Conservation (phyloP, 495 filamentous ascomycete species). For the Penicillium malachiteum region DNA sequence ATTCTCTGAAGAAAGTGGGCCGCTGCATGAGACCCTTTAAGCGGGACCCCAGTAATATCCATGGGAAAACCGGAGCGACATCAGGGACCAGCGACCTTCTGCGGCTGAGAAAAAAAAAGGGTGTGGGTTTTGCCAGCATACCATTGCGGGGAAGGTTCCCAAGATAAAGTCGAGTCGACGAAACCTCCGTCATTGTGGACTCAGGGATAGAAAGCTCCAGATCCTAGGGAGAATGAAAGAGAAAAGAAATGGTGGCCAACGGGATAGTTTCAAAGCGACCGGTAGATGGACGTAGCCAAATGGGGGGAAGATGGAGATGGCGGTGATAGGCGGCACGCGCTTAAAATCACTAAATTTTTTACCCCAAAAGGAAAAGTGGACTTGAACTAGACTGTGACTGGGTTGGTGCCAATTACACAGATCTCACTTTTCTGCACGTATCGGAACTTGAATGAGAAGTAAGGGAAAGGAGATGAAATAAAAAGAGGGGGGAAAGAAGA, state of each 20-base stretch:
- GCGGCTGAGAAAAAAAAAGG: conserved; percentile 24
- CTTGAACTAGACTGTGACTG: neutral
- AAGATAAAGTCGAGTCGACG: conserved; percentile 90
- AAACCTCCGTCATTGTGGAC: conserved; percentile 64
- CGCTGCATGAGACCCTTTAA: neutral
- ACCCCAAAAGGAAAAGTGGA: neutral
- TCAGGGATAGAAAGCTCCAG: conserved; percentile 5
- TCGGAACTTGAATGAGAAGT: neutral
- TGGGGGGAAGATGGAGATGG: conserved; percentile 9
- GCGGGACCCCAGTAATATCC: conserved; percentile 12
- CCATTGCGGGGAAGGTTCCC: conserved; percentile 96
- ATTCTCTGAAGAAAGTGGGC: conserved; percentile 3
- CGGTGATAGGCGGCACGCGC: conserved; percentile 4
- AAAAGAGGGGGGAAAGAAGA: conserved; percentile 15
- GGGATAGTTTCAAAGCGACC: conserved; percentile 5
- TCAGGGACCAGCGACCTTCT: conserved; percentile 8
- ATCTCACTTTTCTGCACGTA: conserved; percentile 8
- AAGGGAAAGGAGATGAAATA: conserved; percentile 29
- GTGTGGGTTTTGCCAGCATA: conserved; percentile 56
- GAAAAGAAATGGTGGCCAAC: conserved; percentile 17
- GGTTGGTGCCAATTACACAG: neutral
- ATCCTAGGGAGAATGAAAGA: conserved; percentile 3
- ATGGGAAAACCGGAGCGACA: conserved; percentile 13
- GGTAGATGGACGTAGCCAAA: conserved; percentile 7
- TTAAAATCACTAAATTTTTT: neutral